Base-by-base conservation (phyloP, 805 yeast species). In the Candida sphagnicola region DNA sequence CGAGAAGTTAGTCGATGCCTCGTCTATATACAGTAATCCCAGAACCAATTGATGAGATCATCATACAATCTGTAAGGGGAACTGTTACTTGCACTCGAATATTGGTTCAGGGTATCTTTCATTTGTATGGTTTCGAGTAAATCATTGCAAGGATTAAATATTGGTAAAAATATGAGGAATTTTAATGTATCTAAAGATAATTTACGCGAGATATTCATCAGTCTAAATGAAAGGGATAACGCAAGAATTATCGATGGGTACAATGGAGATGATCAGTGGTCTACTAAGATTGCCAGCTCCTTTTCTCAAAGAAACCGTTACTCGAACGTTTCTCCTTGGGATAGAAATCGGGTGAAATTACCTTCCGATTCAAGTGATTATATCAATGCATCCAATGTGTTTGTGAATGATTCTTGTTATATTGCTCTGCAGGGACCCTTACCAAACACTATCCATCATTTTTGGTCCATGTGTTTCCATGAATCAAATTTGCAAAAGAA, bases 361-460 rank as follows among this genome's bases (percentile, higher is more conserved):
- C 62, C 63, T 0, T 18, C 18, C 8, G 18, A 38, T 4, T 43
- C 25, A 3, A 44, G 49, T 25, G 70, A 67, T 45, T 68, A 67
- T 44, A 63, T 65, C 26, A 68, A 68, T 46, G 74, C 74, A 8
- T 64, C 70, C 18, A 51, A 56, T 37, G 52, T 67, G 17, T 31
- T 39, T 2, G 30, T 59, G 49, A 34, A 43, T 8, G 42, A 39
- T 25, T 17, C 37, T 4, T 46, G 44, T n/a, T 84, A 80, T 53
- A 80, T 85, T 23, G 85, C 88, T 0, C 68, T 84, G 2, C 95
- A 85, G 51, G 95, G 91, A 2, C 80, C 80, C 2, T 52, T 67
- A n/a, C 34, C 42, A 0, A 34, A 39, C 12, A 74, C 79, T 1
- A 48, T 53, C 12, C 61, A 56, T 29, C 69, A 68, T 34, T 76